Evolutionary conservation across 2,329 filamentous ascomycete species (phyloP).

Genomic region (Diaporthe velutina): DNA sequence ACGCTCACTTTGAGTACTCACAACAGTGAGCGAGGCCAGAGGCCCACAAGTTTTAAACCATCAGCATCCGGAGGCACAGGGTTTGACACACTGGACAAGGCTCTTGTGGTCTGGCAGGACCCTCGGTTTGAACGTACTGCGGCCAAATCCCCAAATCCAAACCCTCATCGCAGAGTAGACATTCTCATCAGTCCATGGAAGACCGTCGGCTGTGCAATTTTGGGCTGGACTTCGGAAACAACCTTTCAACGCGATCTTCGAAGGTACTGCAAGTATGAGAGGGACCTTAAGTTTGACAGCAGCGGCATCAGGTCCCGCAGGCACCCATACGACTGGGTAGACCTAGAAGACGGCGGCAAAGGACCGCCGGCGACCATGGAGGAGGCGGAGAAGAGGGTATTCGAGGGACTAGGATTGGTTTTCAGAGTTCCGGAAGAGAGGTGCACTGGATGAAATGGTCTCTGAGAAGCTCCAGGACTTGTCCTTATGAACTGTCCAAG

Average conservation of each 20-base stretch:
- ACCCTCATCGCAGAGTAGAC: slow-evolving; percentile 87
- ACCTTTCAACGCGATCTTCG: slow-evolving; percentile 92
- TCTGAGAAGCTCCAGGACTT: not conserved
- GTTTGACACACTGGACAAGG: slow-evolving; percentile 93
- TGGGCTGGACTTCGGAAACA: slow-evolving; percentile 90
- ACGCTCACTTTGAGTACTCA: slow-evolving; percentile 78
- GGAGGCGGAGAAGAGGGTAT: slow-evolving; percentile 84
- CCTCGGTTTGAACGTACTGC: slow-evolving; percentile 60
- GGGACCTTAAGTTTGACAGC: slow-evolving; percentile 88
- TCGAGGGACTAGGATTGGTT: slow-evolving; percentile 79
- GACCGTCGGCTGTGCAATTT: slow-evolving; percentile 87
- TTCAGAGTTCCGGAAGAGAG: slow-evolving; percentile 77
- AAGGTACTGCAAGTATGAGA: slow-evolving; percentile 80
- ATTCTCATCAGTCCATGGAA: slow-evolving; percentile 93
- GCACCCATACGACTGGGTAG: slow-evolving; percentile 68
- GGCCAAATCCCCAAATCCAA: slow-evolving; percentile 69
- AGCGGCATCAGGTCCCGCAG: slow-evolving; percentile 81
- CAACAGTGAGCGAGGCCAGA: slow-evolving; percentile 80
- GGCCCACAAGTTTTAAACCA: slow-evolving; percentile 63
- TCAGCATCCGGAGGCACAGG: slow-evolving; percentile 63
- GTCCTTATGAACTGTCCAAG: not conserved
- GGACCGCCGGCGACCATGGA: slow-evolving; percentile 71
- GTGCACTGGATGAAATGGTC: slow-evolving; percentile 69
- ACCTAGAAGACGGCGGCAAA: slow-evolving; percentile 71
- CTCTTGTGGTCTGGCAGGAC: slow-evolving; percentile 91